Conservation (phyloP, 495 filamentous ascomycete species). For the Talaromyces trachyspermus region DNA sequence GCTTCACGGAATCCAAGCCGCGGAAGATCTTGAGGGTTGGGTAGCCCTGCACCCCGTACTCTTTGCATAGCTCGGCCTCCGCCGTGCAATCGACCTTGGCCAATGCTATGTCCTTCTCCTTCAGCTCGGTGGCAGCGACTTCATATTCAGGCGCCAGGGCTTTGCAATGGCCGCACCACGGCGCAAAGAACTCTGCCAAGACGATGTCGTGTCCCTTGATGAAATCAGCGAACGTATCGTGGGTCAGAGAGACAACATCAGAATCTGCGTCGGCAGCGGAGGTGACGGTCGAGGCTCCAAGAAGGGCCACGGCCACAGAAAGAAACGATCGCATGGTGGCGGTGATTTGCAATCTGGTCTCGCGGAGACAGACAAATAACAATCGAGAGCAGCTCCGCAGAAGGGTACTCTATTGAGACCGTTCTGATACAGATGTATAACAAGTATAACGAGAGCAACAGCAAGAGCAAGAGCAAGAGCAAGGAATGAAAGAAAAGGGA, state of each 20-base stretch:
- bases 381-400: neutral
- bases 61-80: constrained; percentile 83
- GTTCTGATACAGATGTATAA: no score
- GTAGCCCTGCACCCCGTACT: constrained; percentile 90
- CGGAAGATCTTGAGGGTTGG: constrained; percentile 99
- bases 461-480: neutral
- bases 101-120: constrained; percentile 88
- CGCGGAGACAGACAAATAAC: constrained; percentile 5
- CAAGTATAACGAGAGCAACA: no score
- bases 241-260: constrained; percentile 77
- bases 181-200: constrained; percentile 95
- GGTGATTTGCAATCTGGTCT: constrained; percentile 3
- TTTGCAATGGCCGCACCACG: constrained; percentile 99
- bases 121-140: constrained; percentile 86
- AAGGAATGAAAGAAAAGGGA: neutral
- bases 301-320: constrained; percentile 50
- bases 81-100: constrained; percentile 97
- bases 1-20: constrained; percentile 69
- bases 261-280: constrained; percentile 58
- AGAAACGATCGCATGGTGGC: constrained; percentile 50
- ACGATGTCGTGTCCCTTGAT: constrained; percentile 81
- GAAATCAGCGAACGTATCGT: constrained; percentile 79
- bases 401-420: constrained; percentile 1
- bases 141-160: constrained; percentile 85
- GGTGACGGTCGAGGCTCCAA: constrained; percentile 51